Percentiles rank a stretch among this genome's conserved stretches.
These are phyloP conservation scores for Cardamine occulta DNA, from an alignment of 345 rosid genomes.

Conservation along the genomic window DNA sequence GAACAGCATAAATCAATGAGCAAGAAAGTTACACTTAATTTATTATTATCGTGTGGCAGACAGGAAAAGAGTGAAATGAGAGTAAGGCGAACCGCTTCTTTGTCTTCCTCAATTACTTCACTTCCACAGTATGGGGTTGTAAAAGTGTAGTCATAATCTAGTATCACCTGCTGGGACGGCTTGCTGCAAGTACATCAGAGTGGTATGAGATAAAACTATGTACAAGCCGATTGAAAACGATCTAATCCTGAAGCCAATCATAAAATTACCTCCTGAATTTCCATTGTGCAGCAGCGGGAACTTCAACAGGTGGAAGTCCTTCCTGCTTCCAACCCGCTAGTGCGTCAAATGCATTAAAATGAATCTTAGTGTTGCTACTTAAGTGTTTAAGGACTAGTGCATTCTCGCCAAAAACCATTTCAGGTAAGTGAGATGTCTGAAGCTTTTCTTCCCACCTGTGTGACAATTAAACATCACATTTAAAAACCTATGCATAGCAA, in stretches of 20 bases:
- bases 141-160: slow-evolving; percentile 97
- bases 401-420: slow-evolving; percentile 92
- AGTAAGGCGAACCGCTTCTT: slow-evolving; percentile 49
- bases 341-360: slow-evolving; percentile 93
- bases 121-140: slow-evolving; percentile 93
- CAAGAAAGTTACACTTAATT: not conserved
- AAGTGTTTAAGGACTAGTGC: slow-evolving; percentile 64
- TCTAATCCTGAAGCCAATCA: not conserved
- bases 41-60: not conserved
- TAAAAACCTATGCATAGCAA: not conserved
- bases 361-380: slow-evolving; percentile 59
- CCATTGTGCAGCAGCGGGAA: slow-evolving; percentile 95
- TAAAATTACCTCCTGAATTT: slow-evolving; percentile 75
- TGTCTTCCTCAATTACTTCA: slow-evolving; percentile 55
- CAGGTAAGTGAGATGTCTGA: slow-evolving; percentile 78
- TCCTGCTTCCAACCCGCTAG: slow-evolving; percentile 80
- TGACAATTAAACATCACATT: slow-evolving; percentile 29
- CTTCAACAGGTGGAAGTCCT: slow-evolving; percentile 89
- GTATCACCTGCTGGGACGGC: slow-evolving; percentile 86
- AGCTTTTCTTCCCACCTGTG: slow-evolving; percentile 89
- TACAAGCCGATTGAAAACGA: not conserved
- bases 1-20: slow-evolving; percentile 7
- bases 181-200: slow-evolving; percentile 65
- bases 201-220: slow-evolving; percentile 15
- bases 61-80: slow-evolving; percentile 6